Evolutionary conservation across 495 filamentous ascomycete genomes (phyloP), one percentile per base, ranked within the genome.

Genomic region (Cairneyella variabilis): DNA sequence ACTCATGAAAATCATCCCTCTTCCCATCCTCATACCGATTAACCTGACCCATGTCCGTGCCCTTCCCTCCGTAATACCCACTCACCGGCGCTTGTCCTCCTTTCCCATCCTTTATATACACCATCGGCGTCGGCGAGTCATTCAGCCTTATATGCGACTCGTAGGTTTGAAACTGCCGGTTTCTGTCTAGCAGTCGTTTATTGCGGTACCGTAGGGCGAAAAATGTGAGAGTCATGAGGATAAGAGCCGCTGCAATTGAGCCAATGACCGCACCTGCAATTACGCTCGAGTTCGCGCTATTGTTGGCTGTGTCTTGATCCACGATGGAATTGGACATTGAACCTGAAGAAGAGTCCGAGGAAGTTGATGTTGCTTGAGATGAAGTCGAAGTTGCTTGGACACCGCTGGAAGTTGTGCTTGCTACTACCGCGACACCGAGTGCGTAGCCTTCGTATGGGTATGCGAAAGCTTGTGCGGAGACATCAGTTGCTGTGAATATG

Each of bases 381-480:
- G 46, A 12, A 14, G 49, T 47, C 30, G 44, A 11, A 17, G 40
- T 14, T 16, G 38, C 36, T 28, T 8, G 26, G 1, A 30, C 16
- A 28, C 37, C 26, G 18, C 54, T 2, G 9, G 40, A 12, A 1
- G 43, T 37, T 12, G 58, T 57, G 17, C 51, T 48, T 26, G 51
- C 20, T 10, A 60, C 9, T 3, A 53, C 48, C 18, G 48, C 54
- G 25, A 56, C 56, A 18, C 58, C 53, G 14, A 56, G 26, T 10
- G 40, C 58, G 40, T 59, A 61, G 9, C 62, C 62, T 26, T 64
- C 62, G 36, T 58, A 59, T 14, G 57, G 48, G 38, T 56, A 54
- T 9, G 62, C 62, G 26, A 58, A 64, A 21, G 48, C 50, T 48
- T 51, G 46, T 28, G 41, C 59, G 16, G 17, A n/a, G 9, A 59